Evolutionary conservation across 768 basidiomycete genomes (phyloP).

Genomic region (Lentinula lateritia): DNA sequence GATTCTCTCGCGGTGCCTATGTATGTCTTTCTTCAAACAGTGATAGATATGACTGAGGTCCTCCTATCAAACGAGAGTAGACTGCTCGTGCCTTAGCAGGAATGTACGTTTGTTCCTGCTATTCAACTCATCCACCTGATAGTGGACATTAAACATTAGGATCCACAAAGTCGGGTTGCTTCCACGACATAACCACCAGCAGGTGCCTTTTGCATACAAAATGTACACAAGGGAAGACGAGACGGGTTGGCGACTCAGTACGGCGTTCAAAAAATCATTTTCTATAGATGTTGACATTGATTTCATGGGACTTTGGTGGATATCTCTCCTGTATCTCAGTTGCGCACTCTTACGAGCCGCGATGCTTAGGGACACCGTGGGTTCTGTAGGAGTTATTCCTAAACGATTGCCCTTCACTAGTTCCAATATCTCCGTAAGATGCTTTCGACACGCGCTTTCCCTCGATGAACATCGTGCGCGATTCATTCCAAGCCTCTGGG

Average conservation of each 20-base stretch:
- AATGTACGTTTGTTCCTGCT: neutral
- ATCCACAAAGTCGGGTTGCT: slow-evolving; percentile 22
- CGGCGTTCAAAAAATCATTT: slow-evolving; percentile 52
- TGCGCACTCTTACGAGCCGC: neutral
- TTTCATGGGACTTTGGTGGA: slow-evolving; percentile 54
- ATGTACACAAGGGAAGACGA: slow-evolving; percentile 53
- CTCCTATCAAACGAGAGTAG: slow-evolving; percentile 23
- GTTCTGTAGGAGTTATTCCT: slow-evolving; percentile 53
- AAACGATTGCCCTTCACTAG: slow-evolving; percentile 53
- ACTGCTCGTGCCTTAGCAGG: neutral
- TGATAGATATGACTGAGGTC: slow-evolving; percentile 47
- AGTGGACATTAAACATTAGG: neutral
- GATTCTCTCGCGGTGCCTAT: slow-evolving; percentile 66
- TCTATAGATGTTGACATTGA: slow-evolving; percentile 48
- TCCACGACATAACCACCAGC: slow-evolving; percentile 41
- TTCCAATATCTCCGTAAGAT: slow-evolving; percentile 37
- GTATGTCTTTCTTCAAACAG: slow-evolving; percentile 23
- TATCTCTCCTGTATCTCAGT: slow-evolving; percentile 16
- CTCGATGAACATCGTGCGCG: slow-evolving; percentile 36
- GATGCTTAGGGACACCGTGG: slow-evolving; percentile 55
- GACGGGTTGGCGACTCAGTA: slow-evolving; percentile 40
- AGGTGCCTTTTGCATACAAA: slow-evolving; percentile 57
- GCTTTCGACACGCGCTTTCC: slow-evolving; percentile 36
- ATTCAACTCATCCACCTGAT: neutral
- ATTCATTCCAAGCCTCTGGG: slow-evolving; percentile 3